phyloP scores from a whole-genome alignment of 805 yeast species.

The Clavispora carvajalis region DNA sequence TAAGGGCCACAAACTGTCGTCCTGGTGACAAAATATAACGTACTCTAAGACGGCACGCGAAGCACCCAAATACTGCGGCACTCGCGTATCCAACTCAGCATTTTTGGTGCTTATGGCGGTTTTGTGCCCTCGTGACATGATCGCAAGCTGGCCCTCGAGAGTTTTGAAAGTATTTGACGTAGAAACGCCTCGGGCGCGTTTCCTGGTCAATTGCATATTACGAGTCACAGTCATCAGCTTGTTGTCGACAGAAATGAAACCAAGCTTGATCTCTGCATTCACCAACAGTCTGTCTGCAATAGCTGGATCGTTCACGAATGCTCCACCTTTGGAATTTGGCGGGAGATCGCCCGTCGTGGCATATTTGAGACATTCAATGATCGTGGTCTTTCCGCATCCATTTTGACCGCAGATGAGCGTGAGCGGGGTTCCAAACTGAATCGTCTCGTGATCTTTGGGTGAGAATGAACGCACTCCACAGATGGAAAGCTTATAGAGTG shows the following conservation, averaged over 20 bases:
- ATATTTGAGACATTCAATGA: slow-evolving; percentile 89
- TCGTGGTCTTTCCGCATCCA: slow-evolving; percentile 95
- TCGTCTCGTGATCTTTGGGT: slow-evolving; percentile 76
- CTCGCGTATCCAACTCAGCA: slow-evolving; percentile 74
- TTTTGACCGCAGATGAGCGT: slow-evolving; percentile 93
- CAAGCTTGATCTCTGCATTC: slow-evolving; percentile 85
- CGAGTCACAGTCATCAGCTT: slow-evolving; percentile 81
- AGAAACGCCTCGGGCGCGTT: slow-evolving; percentile 36
- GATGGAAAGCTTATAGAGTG: slow-evolving; percentile 44
- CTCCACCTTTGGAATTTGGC: slow-evolving; percentile 94
- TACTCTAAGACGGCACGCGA: slow-evolving; percentile 83
- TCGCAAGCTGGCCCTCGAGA: slow-evolving; percentile 79
- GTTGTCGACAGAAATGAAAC: slow-evolving; percentile 69
- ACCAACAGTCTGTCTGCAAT: slow-evolving; percentile 71
- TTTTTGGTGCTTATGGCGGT: slow-evolving; percentile 75
- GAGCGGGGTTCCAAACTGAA: slow-evolving; percentile 84
- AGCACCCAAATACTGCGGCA: slow-evolving; percentile 83
- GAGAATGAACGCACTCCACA: slow-evolving; percentile 91
- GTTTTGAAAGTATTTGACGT: slow-evolving; percentile 70
- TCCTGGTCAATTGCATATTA: slow-evolving; percentile 68
- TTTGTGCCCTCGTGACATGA: slow-evolving; percentile 60
- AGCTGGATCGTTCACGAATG: slow-evolving; percentile 90
- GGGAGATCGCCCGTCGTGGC: slow-evolving; percentile 96
- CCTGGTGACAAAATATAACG: slow-evolving; percentile 96
- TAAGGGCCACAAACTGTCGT: slow-evolving; percentile 94